Conservation (phyloP, 2,329 filamentous ascomycete genomes). For the Neonectria hederae region DNA sequence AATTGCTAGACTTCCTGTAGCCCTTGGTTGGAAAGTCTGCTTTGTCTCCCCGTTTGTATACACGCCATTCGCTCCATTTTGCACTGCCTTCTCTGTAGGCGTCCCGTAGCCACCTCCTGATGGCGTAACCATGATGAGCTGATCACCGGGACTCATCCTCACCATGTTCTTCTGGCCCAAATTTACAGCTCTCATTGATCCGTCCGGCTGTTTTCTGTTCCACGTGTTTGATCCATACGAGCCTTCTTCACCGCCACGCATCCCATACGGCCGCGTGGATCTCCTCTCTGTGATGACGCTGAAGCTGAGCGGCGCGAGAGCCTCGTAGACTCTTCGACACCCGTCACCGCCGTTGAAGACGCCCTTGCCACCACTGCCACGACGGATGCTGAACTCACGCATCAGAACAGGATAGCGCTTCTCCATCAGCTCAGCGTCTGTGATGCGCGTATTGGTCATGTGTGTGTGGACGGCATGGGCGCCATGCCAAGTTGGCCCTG, state of each 20-base stretch:
- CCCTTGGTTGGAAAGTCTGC: not conserved
- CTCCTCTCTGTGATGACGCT: conserved; percentile 80
- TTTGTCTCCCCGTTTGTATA: not conserved
- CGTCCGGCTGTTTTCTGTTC: conserved; percentile 52
- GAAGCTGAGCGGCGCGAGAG: conserved; percentile 77
- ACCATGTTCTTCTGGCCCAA: conserved; percentile 25
- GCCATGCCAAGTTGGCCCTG: conserved; percentile 41
- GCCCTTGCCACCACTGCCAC: conserved; percentile 64
- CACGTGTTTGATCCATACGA: conserved; percentile 74
- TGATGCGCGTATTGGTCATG: conserved; percentile 49
- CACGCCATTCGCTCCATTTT: not conserved
- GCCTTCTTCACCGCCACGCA: conserved; percentile 75
- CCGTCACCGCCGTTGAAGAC: conserved; percentile 76
- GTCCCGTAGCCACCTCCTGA: conserved; percentile 29
- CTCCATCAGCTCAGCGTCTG: conserved; percentile 47
- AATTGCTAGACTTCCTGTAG: not conserved
- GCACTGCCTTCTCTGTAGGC: not conserved
- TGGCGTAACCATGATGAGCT: conserved; percentile 27
- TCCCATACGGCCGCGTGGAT: conserved; percentile 78
- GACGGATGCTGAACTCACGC: conserved; percentile 41
- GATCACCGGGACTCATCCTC: conserved; percentile 28
- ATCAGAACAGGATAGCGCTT: conserved; percentile 44
- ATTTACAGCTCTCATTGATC: conserved; percentile 44
- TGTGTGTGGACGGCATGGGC: conserved; percentile 43
- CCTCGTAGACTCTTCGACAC: conserved; percentile 82